Conservation (phyloP, 805 yeast genomes). For the Debaryomyces castellii region DNA sequence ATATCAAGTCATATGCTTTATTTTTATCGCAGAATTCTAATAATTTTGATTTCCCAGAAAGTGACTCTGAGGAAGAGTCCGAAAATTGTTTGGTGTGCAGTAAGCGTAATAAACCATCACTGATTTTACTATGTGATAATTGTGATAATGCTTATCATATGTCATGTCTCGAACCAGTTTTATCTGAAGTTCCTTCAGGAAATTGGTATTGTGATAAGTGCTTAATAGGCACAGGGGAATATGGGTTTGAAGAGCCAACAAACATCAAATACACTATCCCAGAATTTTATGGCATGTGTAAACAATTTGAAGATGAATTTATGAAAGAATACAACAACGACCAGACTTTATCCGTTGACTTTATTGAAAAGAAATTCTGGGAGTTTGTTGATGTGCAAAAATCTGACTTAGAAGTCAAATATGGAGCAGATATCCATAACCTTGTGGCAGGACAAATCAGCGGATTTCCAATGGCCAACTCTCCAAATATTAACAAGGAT, state of each 20-base stretch:
- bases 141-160: slow-evolving; percentile 72
- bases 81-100: slow-evolving; percentile 52
- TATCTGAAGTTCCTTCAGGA: slow-evolving; percentile 51
- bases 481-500: slow-evolving; percentile 17
- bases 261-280: slow-evolving; percentile 53
- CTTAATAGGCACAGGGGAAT: slow-evolving; percentile 82
- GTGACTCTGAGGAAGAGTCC: slow-evolving; percentile 28
- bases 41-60: slow-evolving; percentile 29
- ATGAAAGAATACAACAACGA: slow-evolving; percentile 24
- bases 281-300: slow-evolving; percentile 60
- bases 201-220: slow-evolving; percentile 85
- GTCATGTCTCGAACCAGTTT: slow-evolving; percentile 61
- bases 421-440: slow-evolving; percentile 85
- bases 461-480: slow-evolving; percentile 62
- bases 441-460: slow-evolving; percentile 62
- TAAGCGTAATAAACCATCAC: slow-evolving; percentile 41
- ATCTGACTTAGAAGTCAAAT: slow-evolving; percentile 58
- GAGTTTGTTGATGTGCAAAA: slow-evolving; percentile 37
- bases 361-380: slow-evolving; percentile 73
- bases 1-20: slow-evolving; percentile 31
- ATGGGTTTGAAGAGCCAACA: slow-evolving; percentile 75
- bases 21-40: slow-evolving; percentile 26
- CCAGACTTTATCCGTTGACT: slow-evolving; percentile 37
- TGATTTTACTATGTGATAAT: slow-evolving; percentile 65
- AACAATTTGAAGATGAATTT: slow-evolving; percentile 47